These are phyloP conservation scores for Aspergillus tanneri DNA, from an alignment of 2,329 filamentous ascomycete species.

Conservation along the genomic window DNA sequence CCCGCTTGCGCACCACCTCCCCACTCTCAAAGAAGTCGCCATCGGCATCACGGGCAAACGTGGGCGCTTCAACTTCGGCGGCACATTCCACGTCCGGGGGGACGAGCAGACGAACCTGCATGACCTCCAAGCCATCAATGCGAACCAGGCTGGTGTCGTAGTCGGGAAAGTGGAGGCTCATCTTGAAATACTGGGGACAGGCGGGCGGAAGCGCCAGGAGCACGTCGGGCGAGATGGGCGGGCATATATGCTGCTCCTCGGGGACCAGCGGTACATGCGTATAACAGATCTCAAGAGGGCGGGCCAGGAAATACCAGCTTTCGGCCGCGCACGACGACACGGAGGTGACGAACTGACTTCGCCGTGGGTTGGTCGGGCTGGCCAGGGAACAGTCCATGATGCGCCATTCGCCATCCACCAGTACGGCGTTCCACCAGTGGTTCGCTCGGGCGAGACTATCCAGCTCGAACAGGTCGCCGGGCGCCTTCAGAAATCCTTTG, in stretches of 20 bases:
- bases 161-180: slow-evolving; percentile 74
- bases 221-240: slow-evolving; percentile 79
- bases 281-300: slow-evolving; percentile 88
- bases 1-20: slow-evolving; percentile 79
- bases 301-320: slow-evolving; percentile 87
- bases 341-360: slow-evolving; percentile 72
- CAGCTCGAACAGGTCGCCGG: slow-evolving; percentile 78
- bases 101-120: slow-evolving; percentile 83
- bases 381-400: slow-evolving; percentile 93
- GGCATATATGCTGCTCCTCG: slow-evolving; percentile 88
- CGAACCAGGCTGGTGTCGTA: slow-evolving; percentile 86
- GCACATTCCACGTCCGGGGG: slow-evolving; percentile 87
- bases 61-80: slow-evolving; percentile 84
- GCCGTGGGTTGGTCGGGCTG: slow-evolving; percentile 81
- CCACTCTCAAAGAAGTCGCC: slow-evolving; percentile 93
- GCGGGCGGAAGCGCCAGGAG: slow-evolving; percentile 82
- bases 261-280: slow-evolving; percentile 89
- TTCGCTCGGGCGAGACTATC: slow-evolving; percentile 83
- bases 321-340: slow-evolving; percentile 72
- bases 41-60: slow-evolving; percentile 77
- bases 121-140: slow-evolving; percentile 89
- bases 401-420: slow-evolving; percentile 93
- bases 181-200: slow-evolving; percentile 84
- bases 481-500: slow-evolving; percentile 84
- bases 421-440: slow-evolving; percentile 95